Conservation (phyloP, 1,139 yeast genomes). For the Taiozyma sp. region DNA sequence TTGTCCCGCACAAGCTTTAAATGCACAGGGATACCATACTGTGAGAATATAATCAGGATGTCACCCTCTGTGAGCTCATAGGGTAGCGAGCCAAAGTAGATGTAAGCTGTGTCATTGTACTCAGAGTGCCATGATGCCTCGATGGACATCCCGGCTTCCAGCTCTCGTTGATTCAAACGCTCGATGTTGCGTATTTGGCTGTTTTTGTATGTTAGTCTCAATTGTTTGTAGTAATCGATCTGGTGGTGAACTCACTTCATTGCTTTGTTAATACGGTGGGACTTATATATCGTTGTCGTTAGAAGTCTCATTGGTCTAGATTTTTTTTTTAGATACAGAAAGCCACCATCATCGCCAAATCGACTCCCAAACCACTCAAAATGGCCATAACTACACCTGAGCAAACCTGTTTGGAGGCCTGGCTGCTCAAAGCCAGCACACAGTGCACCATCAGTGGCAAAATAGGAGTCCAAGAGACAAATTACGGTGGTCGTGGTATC, state of each 20-base stretch:
- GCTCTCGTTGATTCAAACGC: constrained; percentile 62
- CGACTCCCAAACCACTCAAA: background rate
- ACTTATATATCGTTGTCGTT: too few species aligned
- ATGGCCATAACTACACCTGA: background rate
- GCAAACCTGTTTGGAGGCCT: background rate
- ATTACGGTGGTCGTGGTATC: constrained; percentile 62
- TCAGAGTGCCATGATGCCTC: constrained; percentile 89
- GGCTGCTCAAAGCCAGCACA: background rate
- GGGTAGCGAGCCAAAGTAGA: constrained; percentile 70
- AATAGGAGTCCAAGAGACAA: constrained; percentile 27
- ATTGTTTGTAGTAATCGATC: background rate
- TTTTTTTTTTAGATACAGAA: background rate
- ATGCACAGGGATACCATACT: constrained; percentile 85
- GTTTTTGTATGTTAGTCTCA: background rate
- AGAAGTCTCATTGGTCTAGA: too few species aligned
- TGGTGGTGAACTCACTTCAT: background rate
- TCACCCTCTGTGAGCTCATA: constrained; percentile 67
- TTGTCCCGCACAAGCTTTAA: constrained; percentile 67
- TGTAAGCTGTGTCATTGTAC: constrained; percentile 61
- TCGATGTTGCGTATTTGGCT: constrained; percentile 40
- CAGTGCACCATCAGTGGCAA: constrained; percentile 7
- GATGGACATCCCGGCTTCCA: constrained; percentile 52
- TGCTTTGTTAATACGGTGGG: background rate
- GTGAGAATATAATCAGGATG: constrained; percentile 74
- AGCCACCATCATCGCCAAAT: too few species aligned